A percentile compares a stretch with the other conserved stretches of the same genome.
Conservation (phyloP, 2,329 filamentous ascomycete species). For the Penicillium janthinellum region DNA sequence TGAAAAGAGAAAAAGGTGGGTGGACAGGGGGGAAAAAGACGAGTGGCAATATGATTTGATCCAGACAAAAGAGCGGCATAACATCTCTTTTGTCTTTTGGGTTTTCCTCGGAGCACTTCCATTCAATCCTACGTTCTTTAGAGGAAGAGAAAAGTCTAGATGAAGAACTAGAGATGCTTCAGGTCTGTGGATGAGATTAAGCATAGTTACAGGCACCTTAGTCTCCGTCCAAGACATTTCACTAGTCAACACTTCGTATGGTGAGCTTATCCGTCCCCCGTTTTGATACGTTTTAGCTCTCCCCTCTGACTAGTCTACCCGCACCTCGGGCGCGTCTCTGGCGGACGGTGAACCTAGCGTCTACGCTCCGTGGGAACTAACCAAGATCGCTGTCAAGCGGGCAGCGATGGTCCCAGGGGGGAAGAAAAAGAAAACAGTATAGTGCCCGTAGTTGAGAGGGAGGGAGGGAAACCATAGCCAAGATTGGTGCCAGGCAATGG, state of each 20-base stretch:
- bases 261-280: background rate
- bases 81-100: background rate
- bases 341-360: constrained; percentile 38
- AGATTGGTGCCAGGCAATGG: constrained; percentile 26
- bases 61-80: background rate
- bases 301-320: constrained; percentile 38
- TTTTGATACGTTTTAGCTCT: constrained; percentile 11
- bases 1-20: background rate
- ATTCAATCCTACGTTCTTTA: background rate
- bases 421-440: background rate
- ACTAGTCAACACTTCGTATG: constrained; percentile 1
- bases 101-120: constrained; percentile 6
- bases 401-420: constrained; percentile 20
- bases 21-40: background rate
- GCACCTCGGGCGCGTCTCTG: constrained; percentile 31
- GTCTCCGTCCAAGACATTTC: constrained; percentile 5
- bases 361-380: constrained; percentile 33
- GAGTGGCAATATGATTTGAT: constrained; percentile 25
- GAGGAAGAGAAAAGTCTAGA: no score
- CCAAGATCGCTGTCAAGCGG: constrained; percentile 34
- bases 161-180: background rate
- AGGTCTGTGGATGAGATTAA: background rate
- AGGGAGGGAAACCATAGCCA: constrained; percentile 17
- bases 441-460: background rate
- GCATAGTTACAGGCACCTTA: constrained; percentile 6